Percentiles rank a stretch among this genome's conserved stretches.
Evolutionary conservation across 2,329 filamentous ascomycete species (phyloP).

Genomic region (Sporothrix humicola): DNA sequence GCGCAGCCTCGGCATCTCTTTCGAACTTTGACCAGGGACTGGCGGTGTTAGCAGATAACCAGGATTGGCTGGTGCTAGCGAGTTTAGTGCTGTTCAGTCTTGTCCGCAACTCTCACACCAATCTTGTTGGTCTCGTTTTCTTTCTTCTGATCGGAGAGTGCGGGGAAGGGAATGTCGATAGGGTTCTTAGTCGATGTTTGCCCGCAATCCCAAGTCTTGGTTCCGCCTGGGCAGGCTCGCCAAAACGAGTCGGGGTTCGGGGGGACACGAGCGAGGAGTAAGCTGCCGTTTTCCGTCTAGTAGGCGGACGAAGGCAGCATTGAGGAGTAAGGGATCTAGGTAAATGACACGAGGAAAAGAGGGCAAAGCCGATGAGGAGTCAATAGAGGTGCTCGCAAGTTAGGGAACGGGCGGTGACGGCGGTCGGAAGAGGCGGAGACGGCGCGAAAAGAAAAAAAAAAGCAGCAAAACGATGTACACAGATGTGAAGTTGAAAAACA

Average conservation of each 20-base stretch:
- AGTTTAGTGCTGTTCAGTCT: not conserved
- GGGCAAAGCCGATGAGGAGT: not conserved
- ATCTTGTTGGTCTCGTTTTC: not conserved
- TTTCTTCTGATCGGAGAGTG: conserved; percentile 2
- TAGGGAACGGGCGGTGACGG: not conserved
- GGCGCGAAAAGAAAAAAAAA: not conserved
- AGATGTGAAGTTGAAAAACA: conserved; percentile 12
- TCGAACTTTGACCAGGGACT: not conserved
- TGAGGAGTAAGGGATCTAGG: not conserved
- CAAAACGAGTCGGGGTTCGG: too few relatives aligned
- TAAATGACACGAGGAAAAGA: not conserved
- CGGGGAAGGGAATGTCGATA: not conserved
- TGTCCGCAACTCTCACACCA: not conserved
- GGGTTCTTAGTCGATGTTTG: not conserved
- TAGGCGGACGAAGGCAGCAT: not conserved
- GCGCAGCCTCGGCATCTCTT: conserved; percentile 28
- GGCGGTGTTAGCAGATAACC: not conserved
- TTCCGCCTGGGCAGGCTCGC: too few relatives aligned
- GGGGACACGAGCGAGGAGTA: not conserved
- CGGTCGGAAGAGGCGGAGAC: not conserved
- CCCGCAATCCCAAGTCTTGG: not conserved
- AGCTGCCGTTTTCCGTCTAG: not conserved
- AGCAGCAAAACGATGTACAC: not conserved
- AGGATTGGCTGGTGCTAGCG: not conserved
- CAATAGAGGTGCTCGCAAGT: not conserved